phyloP scores from a whole-genome alignment of 495 filamentous ascomycete species.

The Coniosporium apollinis region DNA sequence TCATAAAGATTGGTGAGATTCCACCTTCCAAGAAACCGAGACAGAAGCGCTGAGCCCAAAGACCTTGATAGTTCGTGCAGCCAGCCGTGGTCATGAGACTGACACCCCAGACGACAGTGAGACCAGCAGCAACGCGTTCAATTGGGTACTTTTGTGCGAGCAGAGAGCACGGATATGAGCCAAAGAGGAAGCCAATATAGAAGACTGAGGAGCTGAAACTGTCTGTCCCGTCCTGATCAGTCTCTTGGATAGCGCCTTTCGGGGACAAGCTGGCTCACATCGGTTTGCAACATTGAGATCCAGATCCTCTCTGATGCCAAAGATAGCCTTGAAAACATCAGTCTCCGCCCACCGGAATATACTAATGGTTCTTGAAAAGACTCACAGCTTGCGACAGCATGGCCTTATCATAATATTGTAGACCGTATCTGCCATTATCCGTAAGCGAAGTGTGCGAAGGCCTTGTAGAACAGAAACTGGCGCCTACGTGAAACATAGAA shows the following conservation, averaged over 20 bases:
- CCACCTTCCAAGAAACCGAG: constrained; percentile 29
- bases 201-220: constrained; percentile 25
- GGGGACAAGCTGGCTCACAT: not conserved
- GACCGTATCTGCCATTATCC: constrained; percentile 13
- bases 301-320: not conserved
- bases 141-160: constrained; percentile 30
- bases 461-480: not conserved
- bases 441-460: not conserved
- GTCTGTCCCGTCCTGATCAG: not conserved
- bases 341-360: not conserved
- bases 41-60: constrained; percentile 32
- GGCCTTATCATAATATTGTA: constrained; percentile 27
- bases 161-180: constrained; percentile 28
- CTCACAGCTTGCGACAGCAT: constrained; percentile 22
- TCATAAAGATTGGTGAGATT: constrained; percentile 22
- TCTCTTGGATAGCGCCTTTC: not conserved
- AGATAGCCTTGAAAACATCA: not conserved
- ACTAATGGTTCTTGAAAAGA: not conserved
- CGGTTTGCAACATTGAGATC: not conserved
- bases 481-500: constrained; percentile 31
- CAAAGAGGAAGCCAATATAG: constrained; percentile 32
- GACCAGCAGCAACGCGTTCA: constrained; percentile 25
- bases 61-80: constrained; percentile 21
- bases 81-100: constrained; percentile 24
- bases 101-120: constrained; percentile 23